phyloP scores from a whole-genome alignment of 371 early-diverging fungal species.

The Capillidium heterosporum region DNA sequence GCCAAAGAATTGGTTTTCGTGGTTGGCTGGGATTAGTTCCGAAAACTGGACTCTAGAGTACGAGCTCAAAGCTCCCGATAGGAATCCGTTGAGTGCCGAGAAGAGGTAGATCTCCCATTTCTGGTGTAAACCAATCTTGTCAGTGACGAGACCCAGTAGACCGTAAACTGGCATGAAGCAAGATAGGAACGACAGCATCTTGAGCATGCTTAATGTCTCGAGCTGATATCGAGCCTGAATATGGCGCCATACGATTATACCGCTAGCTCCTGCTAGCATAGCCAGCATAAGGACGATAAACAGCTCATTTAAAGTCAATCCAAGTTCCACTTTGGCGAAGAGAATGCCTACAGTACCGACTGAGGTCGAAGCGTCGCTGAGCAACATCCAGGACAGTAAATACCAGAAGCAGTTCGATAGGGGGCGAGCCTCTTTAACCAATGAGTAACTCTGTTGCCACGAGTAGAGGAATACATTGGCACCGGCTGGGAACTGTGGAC shows the following conservation, averaged over 20 bases:
- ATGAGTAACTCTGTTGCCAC: not conserved
- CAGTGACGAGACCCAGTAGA: constrained; percentile 23
- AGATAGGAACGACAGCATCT: constrained; percentile 13
- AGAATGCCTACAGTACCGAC: constrained; percentile 18
- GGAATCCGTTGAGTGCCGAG: constrained; percentile 21
- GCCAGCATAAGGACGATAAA: constrained; percentile 10
- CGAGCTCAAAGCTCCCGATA: constrained; percentile 28
- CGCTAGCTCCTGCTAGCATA: not conserved
- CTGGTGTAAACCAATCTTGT: constrained; percentile 5
- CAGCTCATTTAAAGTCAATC: constrained; percentile 6
- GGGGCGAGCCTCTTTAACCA: not conserved
- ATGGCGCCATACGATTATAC: not conserved
- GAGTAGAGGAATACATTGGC: not conserved
- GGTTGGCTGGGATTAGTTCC: constrained; percentile 20
- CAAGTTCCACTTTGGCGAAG: constrained; percentile 10
- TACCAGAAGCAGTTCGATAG: not conserved
- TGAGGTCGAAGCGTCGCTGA: constrained; percentile 20
- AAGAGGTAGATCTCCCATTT: not conserved
- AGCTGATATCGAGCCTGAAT: constrained; percentile 20
- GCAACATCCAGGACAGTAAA: constrained; percentile 18
- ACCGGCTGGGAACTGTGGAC: not conserved
- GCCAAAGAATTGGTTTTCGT: constrained; percentile 29
- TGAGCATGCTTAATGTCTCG: constrained; percentile 9
- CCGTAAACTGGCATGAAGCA: constrained; percentile 28
- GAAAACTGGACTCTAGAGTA: constrained; percentile 25